Percentiles rank a stretch among this genome's conserved stretches.
phyloP scores from a whole-genome alignment of 192 early-diverging fungal genomes.

The Rhizophagus clarus region DNA sequence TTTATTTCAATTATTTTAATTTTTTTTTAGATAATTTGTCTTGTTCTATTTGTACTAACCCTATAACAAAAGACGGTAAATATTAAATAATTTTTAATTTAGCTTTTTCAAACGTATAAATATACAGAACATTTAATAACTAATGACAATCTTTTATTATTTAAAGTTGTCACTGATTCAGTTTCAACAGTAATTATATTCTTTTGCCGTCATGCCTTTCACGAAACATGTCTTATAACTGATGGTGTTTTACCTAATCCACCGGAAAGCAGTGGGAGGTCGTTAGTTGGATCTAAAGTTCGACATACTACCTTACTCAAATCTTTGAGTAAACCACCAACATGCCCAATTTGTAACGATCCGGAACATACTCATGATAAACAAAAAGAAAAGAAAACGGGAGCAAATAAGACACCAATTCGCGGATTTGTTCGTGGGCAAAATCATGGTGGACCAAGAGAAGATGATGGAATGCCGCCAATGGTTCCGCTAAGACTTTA shows the following conservation, averaged over 20 bases:
- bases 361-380: conserved; percentile 31
- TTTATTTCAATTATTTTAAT: not conserved
- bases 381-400: not conserved
- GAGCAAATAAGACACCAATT: not conserved
- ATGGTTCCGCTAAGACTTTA: conserved; percentile 29
- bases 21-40: conserved; percentile 42
- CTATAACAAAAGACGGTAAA: conserved; percentile 40
- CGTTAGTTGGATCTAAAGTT: conserved; percentile 45
- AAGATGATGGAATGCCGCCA: conserved; percentile 34
- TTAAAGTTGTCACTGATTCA: conserved; percentile 18
- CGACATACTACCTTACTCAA: conserved; percentile 52
- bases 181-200: conserved; percentile 70
- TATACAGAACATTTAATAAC: conserved; percentile 2
- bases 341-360: conserved; percentile 58
- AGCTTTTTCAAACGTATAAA: conserved; percentile 21
- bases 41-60: conserved; percentile 52
- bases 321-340: conserved; percentile 41
- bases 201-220: conserved; percentile 90
- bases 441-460: not conserved
- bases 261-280: conserved; percentile 30
- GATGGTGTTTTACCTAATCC: conserved; percentile 45
- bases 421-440: conserved; percentile 23
- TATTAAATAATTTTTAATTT: not conserved
- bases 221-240: conserved; percentile 79
- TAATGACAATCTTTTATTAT: conserved; percentile 5